phyloP scores from a whole-genome alignment of 371 early-diverging fungal genomes.

The Fennellomyces sp. region DNA sequence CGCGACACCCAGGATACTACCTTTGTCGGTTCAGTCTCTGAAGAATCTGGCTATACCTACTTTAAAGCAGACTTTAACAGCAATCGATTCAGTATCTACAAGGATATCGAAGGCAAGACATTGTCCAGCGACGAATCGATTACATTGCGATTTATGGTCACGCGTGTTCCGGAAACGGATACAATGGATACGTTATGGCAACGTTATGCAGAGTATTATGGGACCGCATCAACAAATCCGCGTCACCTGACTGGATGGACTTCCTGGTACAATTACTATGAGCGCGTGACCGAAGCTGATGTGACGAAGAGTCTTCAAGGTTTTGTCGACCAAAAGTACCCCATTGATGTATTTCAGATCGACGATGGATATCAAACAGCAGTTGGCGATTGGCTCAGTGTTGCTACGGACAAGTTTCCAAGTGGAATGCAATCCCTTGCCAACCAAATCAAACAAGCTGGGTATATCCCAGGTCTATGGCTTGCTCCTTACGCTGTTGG shows the following conservation, averaged over 20 bases:
- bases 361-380: conserved; percentile 48
- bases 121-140: conserved; percentile 12
- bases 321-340: conserved; percentile 28
- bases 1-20: conserved; percentile 17
- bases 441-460: conserved; percentile 27
- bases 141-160: conserved; percentile 14
- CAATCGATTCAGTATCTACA: conserved; percentile 31
- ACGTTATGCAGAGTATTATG: conserved; percentile 29
- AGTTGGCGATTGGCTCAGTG: conserved; percentile 51
- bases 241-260: conserved; percentile 47
- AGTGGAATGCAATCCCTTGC: conserved; percentile 44
- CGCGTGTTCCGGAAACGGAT: conserved; percentile 17
- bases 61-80: conserved; percentile 31
- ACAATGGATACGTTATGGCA: conserved; percentile 32
- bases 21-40: conserved; percentile 44
- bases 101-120: conserved; percentile 38
- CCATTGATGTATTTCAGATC: conserved; percentile 49
- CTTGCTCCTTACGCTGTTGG: conserved; percentile 49
- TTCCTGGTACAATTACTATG: conserved; percentile 50
- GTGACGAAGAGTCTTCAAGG: conserved; percentile 32
- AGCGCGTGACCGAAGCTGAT: conserved; percentile 44
- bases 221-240: conserved; percentile 10
- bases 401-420: conserved; percentile 38
- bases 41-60: conserved; percentile 45
- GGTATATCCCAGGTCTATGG: conserved; percentile 47